A percentile compares a stretch with the other conserved stretches of the same genome.
These are phyloP conservation scores for Plenodomus tracheiphilus DNA, from an alignment of 2,329 filamentous ascomycete genomes.

Conservation along the genomic window DNA sequence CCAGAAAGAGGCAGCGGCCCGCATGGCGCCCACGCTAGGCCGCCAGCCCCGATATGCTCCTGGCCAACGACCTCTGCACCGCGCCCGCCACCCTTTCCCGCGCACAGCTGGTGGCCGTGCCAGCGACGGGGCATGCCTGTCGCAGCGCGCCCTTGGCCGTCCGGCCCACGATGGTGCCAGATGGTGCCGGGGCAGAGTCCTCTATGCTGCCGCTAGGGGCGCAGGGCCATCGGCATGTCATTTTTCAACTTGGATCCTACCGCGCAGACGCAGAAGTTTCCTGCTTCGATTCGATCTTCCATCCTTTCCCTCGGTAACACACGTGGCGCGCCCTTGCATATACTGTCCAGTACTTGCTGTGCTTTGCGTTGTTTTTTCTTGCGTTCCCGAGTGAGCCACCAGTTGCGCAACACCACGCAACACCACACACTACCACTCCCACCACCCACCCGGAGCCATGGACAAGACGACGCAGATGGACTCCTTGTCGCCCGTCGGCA, in stretches of 20 bases:
- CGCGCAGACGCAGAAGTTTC: neutral
- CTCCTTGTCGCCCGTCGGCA: slow-evolving; percentile 4
- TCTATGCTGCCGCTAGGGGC: neutral
- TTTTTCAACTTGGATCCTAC: neutral
- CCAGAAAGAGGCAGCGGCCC: slow-evolving; percentile 13
- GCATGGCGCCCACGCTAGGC: neutral
- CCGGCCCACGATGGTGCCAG: neutral
- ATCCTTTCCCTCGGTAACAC: slow-evolving; percentile 1
- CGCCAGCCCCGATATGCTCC: slow-evolving; percentile 8
- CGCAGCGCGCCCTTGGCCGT: neutral
- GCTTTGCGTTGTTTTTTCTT: neutral
- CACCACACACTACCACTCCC: neutral
- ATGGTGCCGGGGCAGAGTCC: neutral
- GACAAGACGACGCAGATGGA: slow-evolving; percentile 11
- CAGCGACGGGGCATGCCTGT: neutral
- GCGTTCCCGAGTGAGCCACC: slow-evolving; percentile 12
- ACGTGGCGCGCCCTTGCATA: slow-evolving; percentile 17
- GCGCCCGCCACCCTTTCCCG: neutral
- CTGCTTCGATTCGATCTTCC: neutral
- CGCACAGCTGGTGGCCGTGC: neutral
- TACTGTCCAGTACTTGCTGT: neutral
- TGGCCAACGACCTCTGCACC: neutral
- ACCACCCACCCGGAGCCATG: slow-evolving; percentile 13
- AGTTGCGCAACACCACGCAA: too few species aligned
- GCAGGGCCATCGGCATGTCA: neutral